Evolutionary conservation across 352 stramenopile species (phyloP).

Genomic region (Phytophthora citricola): DNA sequence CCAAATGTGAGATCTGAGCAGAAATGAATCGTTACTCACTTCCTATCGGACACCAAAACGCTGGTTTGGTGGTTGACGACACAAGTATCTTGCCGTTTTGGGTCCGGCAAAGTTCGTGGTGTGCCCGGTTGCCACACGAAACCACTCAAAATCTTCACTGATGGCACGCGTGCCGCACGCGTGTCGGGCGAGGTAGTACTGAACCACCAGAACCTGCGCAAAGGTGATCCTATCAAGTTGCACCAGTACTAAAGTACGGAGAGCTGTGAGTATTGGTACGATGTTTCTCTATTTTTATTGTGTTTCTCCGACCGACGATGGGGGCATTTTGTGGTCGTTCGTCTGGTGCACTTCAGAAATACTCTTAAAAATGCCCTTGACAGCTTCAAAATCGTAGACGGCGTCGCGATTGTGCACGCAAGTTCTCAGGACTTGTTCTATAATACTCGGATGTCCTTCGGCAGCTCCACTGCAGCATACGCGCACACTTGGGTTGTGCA

Average conservation of each 20-base stretch:
- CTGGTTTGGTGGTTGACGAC: too few relatives aligned
- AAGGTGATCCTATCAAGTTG: too few relatives aligned
- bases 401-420: constrained; percentile 38
- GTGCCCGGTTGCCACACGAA: too few relatives aligned
- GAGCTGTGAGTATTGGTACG: constrained; percentile 20
- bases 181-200: too few relatives aligned
- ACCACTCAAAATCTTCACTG: too few relatives aligned
- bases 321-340: constrained; percentile 8
- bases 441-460: constrained; percentile 17
- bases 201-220: too few relatives aligned
- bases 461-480: constrained; percentile 32
- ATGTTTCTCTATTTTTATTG: constrained; percentile 37
- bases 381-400: constrained; percentile 49
- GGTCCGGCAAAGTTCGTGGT: too few relatives aligned
- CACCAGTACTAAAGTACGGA: background rate
- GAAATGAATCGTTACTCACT: too few relatives aligned
- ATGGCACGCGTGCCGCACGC: too few relatives aligned
- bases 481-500: constrained; percentile 25
- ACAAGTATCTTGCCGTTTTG: too few relatives aligned
- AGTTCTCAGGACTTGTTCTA: constrained; percentile 16
- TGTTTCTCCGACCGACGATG: constrained; percentile 13
- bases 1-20: too few relatives aligned
- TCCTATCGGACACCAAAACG: too few relatives aligned
- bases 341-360: background rate
- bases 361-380: background rate